Evolutionary conservation across 257 asterid species (phyloP).

Genomic region (Verbascum thapsus): DNA sequence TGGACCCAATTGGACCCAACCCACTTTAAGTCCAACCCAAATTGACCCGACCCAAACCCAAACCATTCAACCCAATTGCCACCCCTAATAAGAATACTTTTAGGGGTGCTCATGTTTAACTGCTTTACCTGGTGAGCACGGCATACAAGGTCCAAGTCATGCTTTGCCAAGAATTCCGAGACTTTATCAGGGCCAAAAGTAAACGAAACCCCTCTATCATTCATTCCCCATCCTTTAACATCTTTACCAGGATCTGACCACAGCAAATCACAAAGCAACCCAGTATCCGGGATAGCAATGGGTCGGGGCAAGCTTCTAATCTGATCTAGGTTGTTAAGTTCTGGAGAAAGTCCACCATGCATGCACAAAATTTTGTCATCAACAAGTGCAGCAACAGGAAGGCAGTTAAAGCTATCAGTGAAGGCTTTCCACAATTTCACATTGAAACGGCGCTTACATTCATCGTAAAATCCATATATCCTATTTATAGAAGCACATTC

Average conservation of each 20-base stretch:
- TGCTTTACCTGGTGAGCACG: slow-evolving; percentile 69
- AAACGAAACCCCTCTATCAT: slow-evolving; percentile 65
- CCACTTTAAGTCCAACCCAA: no score
- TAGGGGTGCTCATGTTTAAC: no score
- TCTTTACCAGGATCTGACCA: slow-evolving; percentile 69
- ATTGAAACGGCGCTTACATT: slow-evolving; percentile 61
- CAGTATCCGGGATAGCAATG: slow-evolving; percentile 58
- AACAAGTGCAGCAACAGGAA: slow-evolving; percentile 62
- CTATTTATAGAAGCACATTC: slow-evolving; percentile 64
- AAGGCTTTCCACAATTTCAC: slow-evolving; percentile 65
- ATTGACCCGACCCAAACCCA: no score
- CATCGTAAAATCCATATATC: slow-evolving; percentile 62
- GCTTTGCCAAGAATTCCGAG: slow-evolving; percentile 53
- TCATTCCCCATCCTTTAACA: slow-evolving; percentile 70
- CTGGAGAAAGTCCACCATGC: slow-evolving; percentile 71
- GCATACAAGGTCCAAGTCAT: slow-evolving; percentile 60
- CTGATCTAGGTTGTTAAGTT: slow-evolving; percentile 52
- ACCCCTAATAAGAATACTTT: no score
- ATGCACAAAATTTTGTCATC: slow-evolving; percentile 66
- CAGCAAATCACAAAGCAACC: slow-evolving; percentile 61
- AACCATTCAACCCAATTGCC: no score
- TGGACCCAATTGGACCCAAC: no score
- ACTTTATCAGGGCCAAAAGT: slow-evolving; percentile 66
- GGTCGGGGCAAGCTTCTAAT: slow-evolving; percentile 59
- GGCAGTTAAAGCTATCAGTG: slow-evolving; percentile 62